These are phyloP conservation scores for Colletotrichum camelliae DNA, from an alignment of 2,329 filamentous ascomycete genomes.

Conservation along the genomic window DNA sequence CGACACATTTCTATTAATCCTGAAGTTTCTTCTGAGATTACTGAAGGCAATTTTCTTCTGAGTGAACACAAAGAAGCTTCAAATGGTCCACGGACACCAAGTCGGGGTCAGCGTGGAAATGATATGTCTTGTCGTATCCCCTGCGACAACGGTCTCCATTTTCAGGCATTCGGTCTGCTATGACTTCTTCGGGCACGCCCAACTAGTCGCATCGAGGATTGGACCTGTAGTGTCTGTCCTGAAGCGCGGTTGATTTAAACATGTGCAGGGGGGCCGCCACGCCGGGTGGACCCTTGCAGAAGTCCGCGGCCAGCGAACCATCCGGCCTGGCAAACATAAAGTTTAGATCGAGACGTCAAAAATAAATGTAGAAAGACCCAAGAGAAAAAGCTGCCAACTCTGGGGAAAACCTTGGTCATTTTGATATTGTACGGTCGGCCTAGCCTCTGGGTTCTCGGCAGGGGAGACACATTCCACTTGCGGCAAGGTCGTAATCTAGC, in stretches of 20 bases:
- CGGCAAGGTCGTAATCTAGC: not conserved
- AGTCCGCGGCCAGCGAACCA: not conserved
- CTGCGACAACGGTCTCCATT: not conserved
- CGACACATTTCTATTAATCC: rapidly evolving
- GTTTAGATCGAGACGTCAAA: not conserved
- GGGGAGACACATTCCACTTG: not conserved
- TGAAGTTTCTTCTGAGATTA: not conserved
- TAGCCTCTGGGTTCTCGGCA: not conserved
- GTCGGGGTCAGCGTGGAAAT: not conserved
- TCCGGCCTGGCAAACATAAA: rapidly evolving
- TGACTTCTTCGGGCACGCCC: not conserved
- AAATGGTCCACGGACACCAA: not conserved
- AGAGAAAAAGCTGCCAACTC: no score
- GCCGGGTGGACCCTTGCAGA: not conserved
- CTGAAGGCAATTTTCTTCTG: no score
- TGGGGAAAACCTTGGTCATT: not conserved
- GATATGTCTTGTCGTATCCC: not conserved
- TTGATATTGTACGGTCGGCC: not conserved
- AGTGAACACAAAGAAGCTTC: not conserved
- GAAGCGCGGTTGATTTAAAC: not conserved
- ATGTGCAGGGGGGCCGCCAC: not conserved
- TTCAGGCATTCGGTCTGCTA: not conserved
- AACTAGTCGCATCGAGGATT: not conserved
- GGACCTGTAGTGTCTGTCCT: not conserved
- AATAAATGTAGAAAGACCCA: no score